A percentile compares a stretch with the other conserved stretches of the same genome.
These are phyloP conservation scores for Ophioceras dolichostomum DNA, from an alignment of 2,329 filamentous ascomycete genomes.

Conservation along the genomic window DNA sequence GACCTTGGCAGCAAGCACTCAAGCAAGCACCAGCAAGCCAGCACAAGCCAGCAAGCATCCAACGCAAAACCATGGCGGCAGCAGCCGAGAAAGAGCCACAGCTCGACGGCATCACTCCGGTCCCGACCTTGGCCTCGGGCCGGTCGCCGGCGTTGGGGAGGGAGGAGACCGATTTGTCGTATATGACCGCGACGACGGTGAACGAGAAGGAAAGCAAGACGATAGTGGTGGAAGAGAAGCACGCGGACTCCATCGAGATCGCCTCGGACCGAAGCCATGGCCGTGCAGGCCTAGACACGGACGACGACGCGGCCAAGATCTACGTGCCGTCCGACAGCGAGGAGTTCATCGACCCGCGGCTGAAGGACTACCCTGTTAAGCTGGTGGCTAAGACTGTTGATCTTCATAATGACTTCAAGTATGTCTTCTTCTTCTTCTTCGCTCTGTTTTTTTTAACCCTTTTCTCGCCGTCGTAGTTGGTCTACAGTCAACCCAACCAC, in stretches of 20 bases:
- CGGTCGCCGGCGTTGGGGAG: no score
- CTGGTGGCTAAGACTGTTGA: constrained; percentile 20
- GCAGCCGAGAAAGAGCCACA: no score
- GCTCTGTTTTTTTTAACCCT: no score
- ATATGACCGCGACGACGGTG: not conserved
- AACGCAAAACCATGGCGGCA: no score
- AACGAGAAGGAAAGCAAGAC: not conserved
- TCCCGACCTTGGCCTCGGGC: not conserved
- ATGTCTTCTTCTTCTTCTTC: not conserved
- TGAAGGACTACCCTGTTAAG: constrained; percentile 17
- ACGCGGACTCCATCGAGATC: constrained; percentile 4
- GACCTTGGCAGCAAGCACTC: no score
- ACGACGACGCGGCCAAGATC: constrained; percentile 9
- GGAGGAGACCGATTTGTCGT: no score
- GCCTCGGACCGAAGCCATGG: constrained; percentile 3
- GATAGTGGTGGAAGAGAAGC: constrained; percentile 1
- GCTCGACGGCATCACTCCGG: not conserved
- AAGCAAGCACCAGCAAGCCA: no score
- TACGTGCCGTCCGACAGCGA: constrained; percentile 15
- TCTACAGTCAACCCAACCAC: not conserved
- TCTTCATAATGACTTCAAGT: constrained; percentile 17
- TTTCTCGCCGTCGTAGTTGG: no score
- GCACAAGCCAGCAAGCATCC: no score
- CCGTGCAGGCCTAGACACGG: no score
- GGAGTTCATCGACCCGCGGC: constrained; percentile 16